Conservation (phyloP, 352 stramenopile species). For the Phytophthora pluvialis region DNA sequence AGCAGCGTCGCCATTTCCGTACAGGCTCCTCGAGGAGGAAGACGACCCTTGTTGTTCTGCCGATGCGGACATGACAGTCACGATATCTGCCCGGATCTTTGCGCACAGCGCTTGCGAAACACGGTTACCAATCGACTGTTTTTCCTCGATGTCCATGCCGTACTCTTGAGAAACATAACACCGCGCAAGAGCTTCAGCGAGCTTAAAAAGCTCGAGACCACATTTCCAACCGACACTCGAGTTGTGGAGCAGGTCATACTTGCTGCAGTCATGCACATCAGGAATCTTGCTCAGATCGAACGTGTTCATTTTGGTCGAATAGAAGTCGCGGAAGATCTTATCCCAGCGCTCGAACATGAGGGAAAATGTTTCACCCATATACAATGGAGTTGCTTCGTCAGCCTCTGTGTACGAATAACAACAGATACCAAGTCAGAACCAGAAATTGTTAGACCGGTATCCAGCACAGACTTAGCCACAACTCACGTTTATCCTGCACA, state of each 20-base stretch:
- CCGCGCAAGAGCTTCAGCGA: constrained; percentile 96
- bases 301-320: constrained; percentile 87
- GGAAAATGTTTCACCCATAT: constrained; percentile 97
- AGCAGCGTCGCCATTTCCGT: constrained; percentile 25
- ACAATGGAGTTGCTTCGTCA: constrained; percentile 89
- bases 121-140: constrained; percentile 95
- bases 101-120: constrained; percentile 97
- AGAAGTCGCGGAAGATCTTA: constrained; percentile 96
- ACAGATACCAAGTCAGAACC: neutral
- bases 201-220: constrained; percentile 92
- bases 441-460: constrained; percentile 8
- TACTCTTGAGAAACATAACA: constrained; percentile 98
- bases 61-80: constrained; percentile 77
- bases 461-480: neutral
- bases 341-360: constrained; percentile 94
- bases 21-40: constrained; percentile 32
- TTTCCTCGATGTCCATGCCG: constrained; percentile 92
- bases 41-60: constrained; percentile 38
- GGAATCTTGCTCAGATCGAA: constrained; percentile 97
- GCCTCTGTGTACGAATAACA: constrained; percentile 41
- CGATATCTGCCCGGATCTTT: constrained; percentile 97
- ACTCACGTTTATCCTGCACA: constrained; percentile 69
- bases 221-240: constrained; percentile 87
- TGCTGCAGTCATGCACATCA: constrained; percentile 98
- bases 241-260: constrained; percentile 99